phyloP scores from a whole-genome alignment of 2,329 filamentous ascomycete species.

The Claviceps maximensis region DNA sequence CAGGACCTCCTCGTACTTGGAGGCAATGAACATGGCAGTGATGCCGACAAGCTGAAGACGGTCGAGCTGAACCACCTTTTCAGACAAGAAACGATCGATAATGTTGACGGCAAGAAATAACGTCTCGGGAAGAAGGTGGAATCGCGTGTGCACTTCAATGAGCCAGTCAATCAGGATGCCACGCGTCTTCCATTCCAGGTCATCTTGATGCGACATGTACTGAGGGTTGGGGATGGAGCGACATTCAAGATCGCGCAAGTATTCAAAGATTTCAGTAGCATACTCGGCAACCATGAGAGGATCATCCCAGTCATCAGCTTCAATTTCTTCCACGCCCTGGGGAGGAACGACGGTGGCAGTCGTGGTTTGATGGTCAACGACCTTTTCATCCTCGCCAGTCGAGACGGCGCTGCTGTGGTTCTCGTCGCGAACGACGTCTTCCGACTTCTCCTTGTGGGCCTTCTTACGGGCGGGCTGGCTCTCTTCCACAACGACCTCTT shows the following conservation, averaged over 20 bases:
- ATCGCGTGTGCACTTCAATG: slow-evolving; percentile 94
- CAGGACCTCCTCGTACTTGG: slow-evolving; percentile 96
- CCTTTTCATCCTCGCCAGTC: slow-evolving; percentile 18
- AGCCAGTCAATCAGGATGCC: slow-evolving; percentile 97
- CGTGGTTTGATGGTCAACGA: not conserved
- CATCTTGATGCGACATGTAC: slow-evolving; percentile 91
- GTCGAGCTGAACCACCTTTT: slow-evolving; percentile 90
- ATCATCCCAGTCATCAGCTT: slow-evolving; percentile 80
- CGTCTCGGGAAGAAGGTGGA: slow-evolving; percentile 89
- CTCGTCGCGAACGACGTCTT: slow-evolving; percentile 31
- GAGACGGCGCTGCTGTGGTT: slow-evolving; percentile 22
- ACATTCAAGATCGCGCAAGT: slow-evolving; percentile 75
- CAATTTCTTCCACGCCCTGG: slow-evolving; percentile 29
- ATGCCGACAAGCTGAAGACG: slow-evolving; percentile 93
- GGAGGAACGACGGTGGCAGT: not conserved
- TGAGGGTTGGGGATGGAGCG: slow-evolving; percentile 71
- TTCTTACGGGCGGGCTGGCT: slow-evolving; percentile 59
- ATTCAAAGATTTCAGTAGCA: slow-evolving; percentile 93
- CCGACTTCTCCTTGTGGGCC: slow-evolving; percentile 26
- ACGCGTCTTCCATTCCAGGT: slow-evolving; percentile 97
- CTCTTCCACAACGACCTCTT: slow-evolving; percentile 44
- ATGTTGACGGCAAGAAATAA: slow-evolving; percentile 96
- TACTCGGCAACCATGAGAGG: slow-evolving; percentile 98
- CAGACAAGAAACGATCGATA: slow-evolving; percentile 92
- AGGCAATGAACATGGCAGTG: slow-evolving; percentile 98